phyloP scores from a whole-genome alignment of 1,284 basidiomycete species.

The Athelia psychrophila region DNA sequence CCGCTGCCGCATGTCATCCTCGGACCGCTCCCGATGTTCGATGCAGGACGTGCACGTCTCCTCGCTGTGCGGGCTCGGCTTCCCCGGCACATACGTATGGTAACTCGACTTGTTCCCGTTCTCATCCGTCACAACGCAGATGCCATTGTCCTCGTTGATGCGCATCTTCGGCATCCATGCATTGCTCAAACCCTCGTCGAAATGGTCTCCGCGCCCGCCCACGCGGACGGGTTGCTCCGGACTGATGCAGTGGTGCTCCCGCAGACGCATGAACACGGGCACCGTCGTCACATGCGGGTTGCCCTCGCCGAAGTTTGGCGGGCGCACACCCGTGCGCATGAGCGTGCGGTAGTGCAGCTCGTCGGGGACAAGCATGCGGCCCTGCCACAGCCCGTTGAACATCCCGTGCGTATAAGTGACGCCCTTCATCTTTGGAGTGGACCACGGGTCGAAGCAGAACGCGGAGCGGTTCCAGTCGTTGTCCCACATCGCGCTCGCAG shows the following conservation, averaged over 20 bases:
- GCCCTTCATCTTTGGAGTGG: conserved; percentile 35
- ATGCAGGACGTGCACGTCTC: conserved; percentile 33
- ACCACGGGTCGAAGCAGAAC: conserved; percentile 44
- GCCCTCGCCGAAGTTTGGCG: conserved; percentile 31
- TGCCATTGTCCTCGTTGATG: conserved; percentile 22
- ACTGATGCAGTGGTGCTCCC: conserved; percentile 51
- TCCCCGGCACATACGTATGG: conserved; percentile 31
- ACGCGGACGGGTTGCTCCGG: conserved; percentile 29
- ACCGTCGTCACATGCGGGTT: conserved; percentile 32
- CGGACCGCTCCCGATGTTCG: conserved; percentile 10
- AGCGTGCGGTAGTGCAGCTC: not conserved
- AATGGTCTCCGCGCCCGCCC: conserved; percentile 17
- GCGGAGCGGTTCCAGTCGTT: conserved; percentile 55
- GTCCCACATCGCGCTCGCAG: conserved; percentile 48
- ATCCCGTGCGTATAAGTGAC: conserved; percentile 47
- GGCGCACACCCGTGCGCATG: conserved; percentile 8
- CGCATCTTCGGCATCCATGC: conserved; percentile 47
- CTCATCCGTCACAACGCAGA: conserved; percentile 9
- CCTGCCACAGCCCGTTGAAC: conserved; percentile 57
- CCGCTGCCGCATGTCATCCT: conserved; percentile 12
- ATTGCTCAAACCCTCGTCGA: conserved; percentile 48
- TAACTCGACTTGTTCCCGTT: conserved; percentile 26
- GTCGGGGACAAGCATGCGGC: conserved; percentile 48
- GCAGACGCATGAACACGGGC: conserved; percentile 53
- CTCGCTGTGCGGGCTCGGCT: conserved; percentile 37